Conservation (phyloP, 2,329 filamentous ascomycete genomes). For the Fusarium buharicum region DNA sequence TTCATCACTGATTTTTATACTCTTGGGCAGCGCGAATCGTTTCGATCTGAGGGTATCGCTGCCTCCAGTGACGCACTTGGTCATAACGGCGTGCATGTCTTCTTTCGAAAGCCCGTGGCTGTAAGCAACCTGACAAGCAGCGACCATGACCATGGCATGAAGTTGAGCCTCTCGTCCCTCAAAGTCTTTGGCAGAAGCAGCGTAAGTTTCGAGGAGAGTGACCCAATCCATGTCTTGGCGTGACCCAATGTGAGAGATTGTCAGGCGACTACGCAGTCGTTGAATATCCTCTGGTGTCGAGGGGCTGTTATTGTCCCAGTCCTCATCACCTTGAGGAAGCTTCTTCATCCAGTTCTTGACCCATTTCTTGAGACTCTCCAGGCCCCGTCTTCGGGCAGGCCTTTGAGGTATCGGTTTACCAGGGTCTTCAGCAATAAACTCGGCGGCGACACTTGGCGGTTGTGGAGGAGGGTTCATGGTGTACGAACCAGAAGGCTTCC, state of each 20-base stretch:
- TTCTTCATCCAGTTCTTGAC: conserved; percentile 43
- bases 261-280: conserved; percentile 33
- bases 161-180: conserved; percentile 42
- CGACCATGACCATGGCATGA: conserved; percentile 44
- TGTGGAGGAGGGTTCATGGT: conserved; percentile 36
- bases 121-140: conserved; percentile 41
- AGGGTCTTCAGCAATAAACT: conserved; percentile 43
- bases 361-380: conserved; percentile 44
- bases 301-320: conserved; percentile 43
- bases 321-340: conserved; percentile 43
- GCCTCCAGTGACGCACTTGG: conserved; percentile 42
- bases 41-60: conserved; percentile 43
- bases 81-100: conserved; percentile 39
- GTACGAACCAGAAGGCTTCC: conserved; percentile 23
- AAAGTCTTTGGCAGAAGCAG: conserved; percentile 37
- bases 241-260: conserved; percentile 34
- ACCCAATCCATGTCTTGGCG: conserved; percentile 41
- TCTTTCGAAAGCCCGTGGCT: conserved; percentile 37
- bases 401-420: conserved; percentile 41
- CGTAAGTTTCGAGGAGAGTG: conserved; percentile 41
- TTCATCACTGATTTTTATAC: conserved; percentile 44
- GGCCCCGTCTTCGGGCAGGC: conserved; percentile 39
- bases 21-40: conserved; percentile 43
- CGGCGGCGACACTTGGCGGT: conserved; percentile 36
- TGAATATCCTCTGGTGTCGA: conserved; percentile 38